A percentile compares a stretch with the other conserved stretches of the same genome.
Conservation (phyloP, 202 grass and related monocot genomes). For the Zoysia matrella region DNA sequence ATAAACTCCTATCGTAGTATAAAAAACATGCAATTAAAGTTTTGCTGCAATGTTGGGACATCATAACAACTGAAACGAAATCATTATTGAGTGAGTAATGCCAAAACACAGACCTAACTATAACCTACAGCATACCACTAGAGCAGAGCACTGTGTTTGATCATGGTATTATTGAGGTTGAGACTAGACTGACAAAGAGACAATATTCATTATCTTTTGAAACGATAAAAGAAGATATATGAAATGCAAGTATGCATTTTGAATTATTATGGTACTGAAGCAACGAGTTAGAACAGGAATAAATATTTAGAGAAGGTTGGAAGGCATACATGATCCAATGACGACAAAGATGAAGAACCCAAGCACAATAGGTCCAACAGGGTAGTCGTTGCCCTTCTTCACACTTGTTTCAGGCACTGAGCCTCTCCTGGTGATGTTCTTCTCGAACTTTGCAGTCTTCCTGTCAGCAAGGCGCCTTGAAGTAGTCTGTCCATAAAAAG, state of each 20-base stretch:
- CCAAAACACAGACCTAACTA: too few relatives aligned
- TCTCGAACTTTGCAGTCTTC: constrained; percentile 87
- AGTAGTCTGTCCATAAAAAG: constrained; percentile 57
- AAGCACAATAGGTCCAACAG: constrained; percentile 78
- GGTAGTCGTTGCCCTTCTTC: constrained; percentile 90
- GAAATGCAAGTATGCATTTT: neutral
- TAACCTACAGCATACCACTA: too few relatives aligned
- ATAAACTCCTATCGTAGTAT: neutral
- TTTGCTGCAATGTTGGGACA: neutral
- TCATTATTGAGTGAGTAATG: neutral
- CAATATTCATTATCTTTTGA: neutral
- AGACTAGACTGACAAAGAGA: too few relatives aligned
- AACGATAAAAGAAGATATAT: neutral
- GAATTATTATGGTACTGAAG: neutral
- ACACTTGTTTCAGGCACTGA: constrained; percentile 78
- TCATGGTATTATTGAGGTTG: too few relatives aligned
- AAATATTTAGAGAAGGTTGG: neutral
- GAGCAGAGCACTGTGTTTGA: too few relatives aligned
- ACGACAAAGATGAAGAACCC: constrained; percentile 97
- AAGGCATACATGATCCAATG: constrained; percentile 89
- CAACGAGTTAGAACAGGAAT: neutral
- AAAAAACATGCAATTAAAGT: neutral
- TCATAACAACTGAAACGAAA: neutral
- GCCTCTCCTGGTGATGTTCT: constrained; percentile 93
- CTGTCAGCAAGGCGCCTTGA: constrained; percentile 85